Evolutionary conservation across 139 green algal species (phyloP).

Genomic region (Chlamydomonas eustigma): DNA sequence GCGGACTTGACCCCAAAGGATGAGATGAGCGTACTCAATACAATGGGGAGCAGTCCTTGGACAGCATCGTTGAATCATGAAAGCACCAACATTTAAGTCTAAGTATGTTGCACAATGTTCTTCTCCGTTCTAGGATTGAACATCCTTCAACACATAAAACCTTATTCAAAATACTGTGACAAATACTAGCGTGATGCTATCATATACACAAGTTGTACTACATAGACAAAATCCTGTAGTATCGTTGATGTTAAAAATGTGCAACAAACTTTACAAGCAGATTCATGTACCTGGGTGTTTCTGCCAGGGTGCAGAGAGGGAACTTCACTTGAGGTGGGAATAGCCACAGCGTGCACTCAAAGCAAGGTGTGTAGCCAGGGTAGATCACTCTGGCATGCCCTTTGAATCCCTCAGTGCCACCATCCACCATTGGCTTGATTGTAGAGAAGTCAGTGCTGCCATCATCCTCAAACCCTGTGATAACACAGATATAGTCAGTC

Average conservation of each 20-base stretch:
- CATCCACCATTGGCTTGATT: conserved; percentile 96
- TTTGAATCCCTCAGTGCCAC: conserved; percentile 98
- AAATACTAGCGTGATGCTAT: not conserved
- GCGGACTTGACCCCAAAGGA: conserved; percentile 84
- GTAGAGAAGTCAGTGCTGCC: conserved; percentile 72
- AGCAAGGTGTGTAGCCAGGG: conserved; percentile 94
- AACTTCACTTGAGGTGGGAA: conserved; percentile 98
- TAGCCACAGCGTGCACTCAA: conserved; percentile 99
- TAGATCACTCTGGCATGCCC: conserved; percentile 95
- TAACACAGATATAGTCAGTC: too few relatives aligned
- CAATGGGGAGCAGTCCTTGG: conserved; percentile 88
- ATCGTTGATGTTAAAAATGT: too few relatives aligned
- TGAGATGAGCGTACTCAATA: conserved; percentile 97
- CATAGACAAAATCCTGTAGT: too few relatives aligned
- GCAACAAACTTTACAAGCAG: too few relatives aligned
- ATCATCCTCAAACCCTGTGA: conserved; percentile 82
- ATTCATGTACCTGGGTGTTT: conserved; percentile 70
- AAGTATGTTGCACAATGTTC: not conserved
- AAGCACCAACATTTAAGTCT: too few relatives aligned
- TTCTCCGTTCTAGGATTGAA: not conserved
- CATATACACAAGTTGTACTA: too few relatives aligned
- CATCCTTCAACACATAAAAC: not conserved
- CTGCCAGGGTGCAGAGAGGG: conserved; percentile 95
- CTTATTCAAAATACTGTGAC: not conserved
- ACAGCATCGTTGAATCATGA: too few relatives aligned